phyloP scores from a whole-genome alignment of 768 basidiomycete species.

The Lactifluus echinatus region DNA sequence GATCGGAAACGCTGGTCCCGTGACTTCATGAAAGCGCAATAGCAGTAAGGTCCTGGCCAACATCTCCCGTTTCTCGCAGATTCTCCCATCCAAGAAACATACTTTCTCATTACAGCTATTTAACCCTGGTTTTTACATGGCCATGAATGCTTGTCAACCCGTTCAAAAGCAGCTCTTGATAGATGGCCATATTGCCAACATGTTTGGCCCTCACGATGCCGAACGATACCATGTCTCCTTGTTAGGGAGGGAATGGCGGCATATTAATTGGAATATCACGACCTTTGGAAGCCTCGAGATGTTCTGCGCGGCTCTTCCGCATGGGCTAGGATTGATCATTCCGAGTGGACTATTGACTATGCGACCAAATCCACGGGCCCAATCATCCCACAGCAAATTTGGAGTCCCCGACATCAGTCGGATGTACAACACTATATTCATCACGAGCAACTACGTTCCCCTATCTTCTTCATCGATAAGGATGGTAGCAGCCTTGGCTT shows the following conservation, averaged over 20 bases:
- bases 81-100: too few relatives aligned
- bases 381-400: neutral
- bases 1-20: too few relatives aligned
- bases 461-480: constrained; percentile 1
- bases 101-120: too few relatives aligned
- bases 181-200: constrained; percentile 3
- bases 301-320: neutral
- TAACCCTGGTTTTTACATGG: too few relatives aligned
- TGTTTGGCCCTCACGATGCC: neutral
- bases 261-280: neutral
- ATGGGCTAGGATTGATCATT: neutral
- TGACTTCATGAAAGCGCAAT: too few relatives aligned
- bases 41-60: too few relatives aligned
- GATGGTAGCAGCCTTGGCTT: neutral
- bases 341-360: neutral
- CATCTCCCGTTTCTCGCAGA: too few relatives aligned
- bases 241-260: neutral
- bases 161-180: neutral
- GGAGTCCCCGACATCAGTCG: neutral
- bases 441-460: neutral
- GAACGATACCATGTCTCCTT: neutral
- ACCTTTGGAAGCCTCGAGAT: neutral
- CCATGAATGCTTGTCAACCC: too few relatives aligned
- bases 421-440: neutral
- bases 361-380: neutral